Conservation (phyloP, 441 rosid species). For the Pelargonium cotyledonis region DNA sequence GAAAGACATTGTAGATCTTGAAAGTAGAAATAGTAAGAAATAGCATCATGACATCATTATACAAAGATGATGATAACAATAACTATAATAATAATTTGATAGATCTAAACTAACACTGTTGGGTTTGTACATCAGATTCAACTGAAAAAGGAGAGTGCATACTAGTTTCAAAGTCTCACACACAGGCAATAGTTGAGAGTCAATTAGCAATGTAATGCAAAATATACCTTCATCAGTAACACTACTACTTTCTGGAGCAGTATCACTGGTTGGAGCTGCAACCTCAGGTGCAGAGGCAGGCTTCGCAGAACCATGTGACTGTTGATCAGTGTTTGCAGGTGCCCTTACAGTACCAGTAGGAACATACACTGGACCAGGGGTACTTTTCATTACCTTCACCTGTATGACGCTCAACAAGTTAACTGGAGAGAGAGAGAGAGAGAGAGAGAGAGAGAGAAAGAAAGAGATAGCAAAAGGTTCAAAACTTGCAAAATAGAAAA, state of each 20-base stretch:
- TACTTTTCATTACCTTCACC: slow-evolving; percentile 51
- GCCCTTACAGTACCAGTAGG: slow-evolving; percentile 32
- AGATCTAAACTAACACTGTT: slow-evolving; percentile 1
- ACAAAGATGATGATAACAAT: neutral
- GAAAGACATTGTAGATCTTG: neutral
- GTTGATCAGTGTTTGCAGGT: slow-evolving; percentile 35
- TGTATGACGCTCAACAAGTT: slow-evolving; percentile 20
- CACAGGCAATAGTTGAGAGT: slow-evolving; percentile 8
- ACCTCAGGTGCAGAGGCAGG: slow-evolving; percentile 26
- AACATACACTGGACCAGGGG: slow-evolving; percentile 38
- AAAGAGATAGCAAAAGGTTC: neutral
- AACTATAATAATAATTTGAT: slow-evolving; percentile 3
- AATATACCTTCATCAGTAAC: slow-evolving; percentile 52
- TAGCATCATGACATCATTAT: slow-evolving; percentile 5
- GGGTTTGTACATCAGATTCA: neutral
- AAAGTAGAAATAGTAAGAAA: slow-evolving; percentile 13
- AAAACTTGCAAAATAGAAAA: slow-evolving; percentile 6
- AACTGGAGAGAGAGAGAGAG: slow-evolving; percentile 12
- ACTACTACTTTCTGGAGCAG: slow-evolving; percentile 45
- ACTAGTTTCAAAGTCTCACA: neutral
- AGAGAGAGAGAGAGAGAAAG: neutral
- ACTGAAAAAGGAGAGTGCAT: neutral
- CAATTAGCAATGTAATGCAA: slow-evolving; percentile 13
- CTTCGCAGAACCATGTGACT: slow-evolving; percentile 27
- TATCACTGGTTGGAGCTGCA: slow-evolving; percentile 29